Evolutionary conservation across 1,284 basidiomycete species (phyloP).

Genomic region (Amylostereum areolatum): DNA sequence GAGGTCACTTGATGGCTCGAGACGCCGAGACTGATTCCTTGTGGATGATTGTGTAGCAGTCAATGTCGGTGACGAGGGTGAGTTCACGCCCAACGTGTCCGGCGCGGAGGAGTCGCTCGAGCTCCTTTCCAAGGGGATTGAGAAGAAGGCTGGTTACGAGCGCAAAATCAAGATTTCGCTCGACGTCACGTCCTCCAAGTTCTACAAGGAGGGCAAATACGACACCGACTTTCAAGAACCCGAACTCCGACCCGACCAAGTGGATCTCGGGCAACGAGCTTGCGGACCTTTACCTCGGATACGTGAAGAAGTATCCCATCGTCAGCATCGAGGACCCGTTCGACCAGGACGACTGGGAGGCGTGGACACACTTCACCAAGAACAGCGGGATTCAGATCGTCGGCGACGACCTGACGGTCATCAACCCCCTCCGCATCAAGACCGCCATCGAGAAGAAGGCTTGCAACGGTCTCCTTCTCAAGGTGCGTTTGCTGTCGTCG

Average conservation of each 20-base stretch:
- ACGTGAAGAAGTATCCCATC: constrained; percentile 91
- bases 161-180: constrained; percentile 99
- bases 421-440: constrained; percentile 97
- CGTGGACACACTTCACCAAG: constrained; percentile 90
- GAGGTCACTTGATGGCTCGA: no score
- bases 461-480: constrained; percentile 97
- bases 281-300: constrained; percentile 86
- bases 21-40: no score
- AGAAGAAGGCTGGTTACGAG: constrained; percentile 96
- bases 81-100: constrained; percentile 97
- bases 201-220: constrained; percentile 99
- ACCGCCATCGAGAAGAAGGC: constrained; percentile 99
- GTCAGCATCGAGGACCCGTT: constrained; percentile 99
- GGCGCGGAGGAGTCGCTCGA: constrained; percentile 98
- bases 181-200: constrained; percentile 98
- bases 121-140: constrained; percentile 92
- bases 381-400: constrained; percentile 84
- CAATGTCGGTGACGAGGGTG: constrained; percentile 99
- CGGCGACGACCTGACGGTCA: constrained; percentile 98
- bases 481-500: no score
- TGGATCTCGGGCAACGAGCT: constrained; percentile 94
- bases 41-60: constrained; percentile 78
- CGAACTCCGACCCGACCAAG: constrained; percentile 96
- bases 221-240: constrained; percentile 99
- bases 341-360: constrained; percentile 99